Percentiles rank a stretch among this genome's conserved stretches.
These are phyloP conservation scores for Leucogyrophana mollusca DNA, from an alignment of 768 basidiomycete species.

Conservation along the genomic window DNA sequence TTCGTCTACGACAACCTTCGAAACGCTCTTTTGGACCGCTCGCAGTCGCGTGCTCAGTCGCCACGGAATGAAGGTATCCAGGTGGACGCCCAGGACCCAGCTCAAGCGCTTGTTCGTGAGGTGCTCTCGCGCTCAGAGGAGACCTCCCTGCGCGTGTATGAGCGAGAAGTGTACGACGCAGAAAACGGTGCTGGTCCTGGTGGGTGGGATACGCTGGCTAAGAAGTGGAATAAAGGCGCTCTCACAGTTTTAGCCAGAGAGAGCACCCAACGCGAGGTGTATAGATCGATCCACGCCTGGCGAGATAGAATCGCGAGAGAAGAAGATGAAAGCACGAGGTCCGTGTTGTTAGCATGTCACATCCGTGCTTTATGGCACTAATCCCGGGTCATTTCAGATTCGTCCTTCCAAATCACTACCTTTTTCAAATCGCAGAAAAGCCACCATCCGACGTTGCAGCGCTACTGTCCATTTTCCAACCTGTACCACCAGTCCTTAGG, in stretches of 20 bases:
- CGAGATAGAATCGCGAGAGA: slow-evolving; percentile 74
- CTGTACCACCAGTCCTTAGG: slow-evolving; percentile 63
- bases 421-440: slow-evolving; percentile 73
- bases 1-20: slow-evolving; percentile 91
- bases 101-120: slow-evolving; percentile 50
- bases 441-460: slow-evolving; percentile 65
- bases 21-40: slow-evolving; percentile 79
- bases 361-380: background rate
- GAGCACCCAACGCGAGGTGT: slow-evolving; percentile 56
- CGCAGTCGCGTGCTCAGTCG: slow-evolving; percentile 39
- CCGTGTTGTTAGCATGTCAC: slow-evolving; percentile 18
- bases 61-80: background rate
- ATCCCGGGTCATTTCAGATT: slow-evolving; percentile 42
- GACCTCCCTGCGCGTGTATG: slow-evolving; percentile 72
- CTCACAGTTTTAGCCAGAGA: slow-evolving; percentile 39
- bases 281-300: slow-evolving; percentile 77
- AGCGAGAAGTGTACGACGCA: slow-evolving; percentile 67
- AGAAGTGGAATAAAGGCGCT: slow-evolving; percentile 76
- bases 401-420: slow-evolving; percentile 70
- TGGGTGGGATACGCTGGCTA: slow-evolving; percentile 78
- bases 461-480: slow-evolving; percentile 57
- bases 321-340: slow-evolving; percentile 87
- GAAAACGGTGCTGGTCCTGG: slow-evolving; percentile 60
- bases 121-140: slow-evolving; percentile 73
- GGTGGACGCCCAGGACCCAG: slow-evolving; percentile 8